Percentiles rank a stretch among this genome's conserved stretches.
Conservation (phyloP, 2,329 filamentous ascomycete species). For the Bisporella sp. region DNA sequence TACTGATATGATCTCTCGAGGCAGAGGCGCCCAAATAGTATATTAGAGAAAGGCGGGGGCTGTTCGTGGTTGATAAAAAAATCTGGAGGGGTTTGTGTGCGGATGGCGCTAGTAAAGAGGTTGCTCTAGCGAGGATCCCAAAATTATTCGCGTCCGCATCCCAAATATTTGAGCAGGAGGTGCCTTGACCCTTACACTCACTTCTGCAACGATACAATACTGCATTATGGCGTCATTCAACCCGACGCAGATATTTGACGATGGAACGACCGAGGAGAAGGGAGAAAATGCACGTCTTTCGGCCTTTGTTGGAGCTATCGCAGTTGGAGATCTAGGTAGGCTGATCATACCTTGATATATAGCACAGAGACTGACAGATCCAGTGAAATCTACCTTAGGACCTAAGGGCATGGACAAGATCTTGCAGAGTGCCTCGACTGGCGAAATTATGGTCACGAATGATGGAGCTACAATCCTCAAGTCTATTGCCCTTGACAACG, state of each 20-base stretch:
- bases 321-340: constrained; percentile 72
- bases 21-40: too few relatives aligned
- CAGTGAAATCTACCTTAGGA: constrained; percentile 90
- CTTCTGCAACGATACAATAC: background rate
- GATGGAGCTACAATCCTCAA: constrained; percentile 98
- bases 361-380: constrained; percentile 5
- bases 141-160: too few relatives aligned
- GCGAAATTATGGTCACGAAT: constrained; percentile 97
- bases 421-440: constrained; percentile 75
- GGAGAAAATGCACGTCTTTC: constrained; percentile 97
- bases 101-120: too few relatives aligned
- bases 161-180: too few relatives aligned
- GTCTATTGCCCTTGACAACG: constrained; percentile 96
- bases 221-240: constrained; percentile 52
- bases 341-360: constrained; percentile 2
- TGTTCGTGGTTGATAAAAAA: too few relatives aligned
- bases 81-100: too few relatives aligned
- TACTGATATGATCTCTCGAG: too few relatives aligned
- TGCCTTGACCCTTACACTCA: too few relatives aligned
- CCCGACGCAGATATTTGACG: constrained; percentile 95
- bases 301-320: constrained; percentile 97
- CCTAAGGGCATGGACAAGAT: constrained; percentile 88
- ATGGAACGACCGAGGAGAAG: constrained; percentile 96
- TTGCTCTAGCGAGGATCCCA: too few relatives aligned
- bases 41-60: too few relatives aligned